A percentile compares a stretch with the other conserved stretches of the same genome.
These are phyloP conservation scores for Pouteria glomerata DNA, from an alignment of 148 eudicot species.

Conservation along the genomic window DNA sequence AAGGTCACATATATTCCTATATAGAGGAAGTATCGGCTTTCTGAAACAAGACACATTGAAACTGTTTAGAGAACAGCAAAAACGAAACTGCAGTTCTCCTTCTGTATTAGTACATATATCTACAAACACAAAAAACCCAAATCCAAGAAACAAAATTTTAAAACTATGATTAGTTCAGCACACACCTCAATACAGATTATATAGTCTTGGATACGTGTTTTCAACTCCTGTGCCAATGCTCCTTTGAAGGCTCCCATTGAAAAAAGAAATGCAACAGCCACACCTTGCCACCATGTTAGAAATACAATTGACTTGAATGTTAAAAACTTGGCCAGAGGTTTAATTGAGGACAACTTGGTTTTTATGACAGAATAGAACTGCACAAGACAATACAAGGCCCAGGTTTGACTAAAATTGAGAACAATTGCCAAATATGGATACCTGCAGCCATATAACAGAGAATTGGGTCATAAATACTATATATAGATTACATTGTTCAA, in stretches of 20 bases:
- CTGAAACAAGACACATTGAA: no score
- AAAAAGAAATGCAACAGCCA: slow-evolving; percentile 87
- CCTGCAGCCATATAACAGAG: slow-evolving; percentile 46
- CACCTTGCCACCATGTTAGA: slow-evolving; percentile 99
- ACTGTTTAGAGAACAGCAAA: background rate
- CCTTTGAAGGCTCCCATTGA: slow-evolving; percentile 90
- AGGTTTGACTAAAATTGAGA: slow-evolving; percentile 93
- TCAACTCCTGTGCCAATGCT: slow-evolving; percentile 79
- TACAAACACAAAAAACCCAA: background rate
- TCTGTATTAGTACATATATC: background rate
- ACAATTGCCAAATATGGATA: slow-evolving; percentile 97
- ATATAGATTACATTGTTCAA: background rate
- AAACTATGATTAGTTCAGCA: background rate
- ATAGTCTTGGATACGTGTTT: slow-evolving; percentile 88
- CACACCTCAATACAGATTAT: slow-evolving; percentile 94
- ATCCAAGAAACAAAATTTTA: background rate
- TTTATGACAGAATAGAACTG: slow-evolving; percentile 91
- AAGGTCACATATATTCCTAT: no score
- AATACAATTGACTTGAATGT: slow-evolving; percentile 93
- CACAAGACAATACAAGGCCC: slow-evolving; percentile 99
- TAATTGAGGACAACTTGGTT: slow-evolving; percentile 81
- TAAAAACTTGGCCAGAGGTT: slow-evolving; percentile 96
- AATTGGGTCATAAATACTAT: background rate
- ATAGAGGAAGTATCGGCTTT: no score
- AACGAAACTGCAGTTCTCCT: background rate